Percentiles rank a stretch among this genome's conserved stretches.
Evolutionary conservation across 345 rosid species (phyloP).

Genomic region (Salix suchowensis): DNA sequence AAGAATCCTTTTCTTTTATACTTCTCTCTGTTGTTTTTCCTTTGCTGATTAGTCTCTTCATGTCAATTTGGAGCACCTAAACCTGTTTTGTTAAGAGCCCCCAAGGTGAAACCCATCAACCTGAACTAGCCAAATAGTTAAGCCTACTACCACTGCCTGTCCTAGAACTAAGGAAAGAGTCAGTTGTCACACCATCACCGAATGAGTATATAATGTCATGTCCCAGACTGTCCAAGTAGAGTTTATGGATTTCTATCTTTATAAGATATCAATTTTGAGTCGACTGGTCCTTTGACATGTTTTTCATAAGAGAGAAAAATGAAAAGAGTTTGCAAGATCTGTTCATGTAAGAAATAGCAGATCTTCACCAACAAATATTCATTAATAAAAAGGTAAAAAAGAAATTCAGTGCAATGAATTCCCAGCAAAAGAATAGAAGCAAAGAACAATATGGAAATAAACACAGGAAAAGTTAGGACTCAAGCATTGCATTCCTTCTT

Average conservation of each 20-base stretch:
- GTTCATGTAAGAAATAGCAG: not conserved
- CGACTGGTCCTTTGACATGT: too few relatives aligned
- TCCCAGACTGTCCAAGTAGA: not conserved
- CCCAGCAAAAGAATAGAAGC: not conserved
- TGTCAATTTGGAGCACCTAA: conserved; percentile 1
- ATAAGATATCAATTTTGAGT: too few relatives aligned
- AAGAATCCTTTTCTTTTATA: not conserved
- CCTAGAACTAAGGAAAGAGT: not conserved
- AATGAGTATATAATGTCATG: not conserved
- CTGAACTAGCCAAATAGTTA: not conserved
- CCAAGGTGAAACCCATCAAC: not conserved
- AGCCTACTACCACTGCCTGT: not conserved
- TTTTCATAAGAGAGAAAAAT: too few relatives aligned
- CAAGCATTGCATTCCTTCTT: not conserved
- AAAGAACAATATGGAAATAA: not conserved
- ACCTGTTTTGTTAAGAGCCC: not conserved
- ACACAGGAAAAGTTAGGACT: not conserved
- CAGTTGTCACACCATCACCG: not conserved
- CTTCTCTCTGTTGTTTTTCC: not conserved
- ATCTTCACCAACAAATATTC: not conserved
- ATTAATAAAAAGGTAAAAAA: too few relatives aligned
- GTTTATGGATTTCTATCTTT: not conserved
- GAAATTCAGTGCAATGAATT: not conserved
- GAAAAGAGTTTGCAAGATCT: too few relatives aligned
- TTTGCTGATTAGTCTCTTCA: not conserved